Evolutionary conservation across 2,329 filamentous ascomycete species (phyloP).

Genomic region (Fusarium continuum): DNA sequence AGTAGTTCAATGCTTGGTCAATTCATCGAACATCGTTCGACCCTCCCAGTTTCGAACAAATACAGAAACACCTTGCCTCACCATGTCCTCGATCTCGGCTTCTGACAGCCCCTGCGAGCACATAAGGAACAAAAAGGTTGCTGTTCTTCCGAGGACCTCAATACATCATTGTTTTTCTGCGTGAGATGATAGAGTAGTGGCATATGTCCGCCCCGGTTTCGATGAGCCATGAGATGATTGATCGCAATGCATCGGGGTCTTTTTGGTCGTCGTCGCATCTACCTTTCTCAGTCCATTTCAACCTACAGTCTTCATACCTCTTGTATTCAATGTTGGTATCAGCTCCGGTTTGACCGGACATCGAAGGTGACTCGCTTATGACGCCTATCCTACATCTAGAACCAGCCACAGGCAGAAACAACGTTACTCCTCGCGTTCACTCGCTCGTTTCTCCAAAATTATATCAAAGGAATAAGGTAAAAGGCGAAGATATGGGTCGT

Average conservation of each 20-base stretch:
- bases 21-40: conserved; percentile 31
- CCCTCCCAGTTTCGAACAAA: conserved; percentile 22
- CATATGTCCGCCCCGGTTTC: conserved; percentile 34
- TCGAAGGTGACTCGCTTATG: too few species aligned
- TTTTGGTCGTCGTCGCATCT: too few species aligned
- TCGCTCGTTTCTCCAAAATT: too few species aligned
- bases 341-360: conserved; percentile 47
- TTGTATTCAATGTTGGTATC: conserved; percentile 36
- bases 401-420: too few species aligned
- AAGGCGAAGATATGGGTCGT: too few species aligned
- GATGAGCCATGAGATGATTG: conserved; percentile 30
- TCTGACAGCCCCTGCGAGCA: neutral
- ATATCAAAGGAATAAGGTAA: too few species aligned
- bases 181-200: conserved; percentile 18
- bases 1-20: neutral
- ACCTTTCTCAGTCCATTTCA: neutral
- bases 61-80: conserved; percentile 22
- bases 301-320: neutral
- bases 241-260: neutral
- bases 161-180: neutral
- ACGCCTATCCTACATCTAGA: too few species aligned
- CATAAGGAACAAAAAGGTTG: conserved; percentile 24
- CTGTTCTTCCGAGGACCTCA: conserved; percentile 14
- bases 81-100: conserved; percentile 7
- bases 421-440: too few species aligned